Conservation (phyloP, 495 filamentous ascomycete species). For the Penicillium soppii region DNA sequence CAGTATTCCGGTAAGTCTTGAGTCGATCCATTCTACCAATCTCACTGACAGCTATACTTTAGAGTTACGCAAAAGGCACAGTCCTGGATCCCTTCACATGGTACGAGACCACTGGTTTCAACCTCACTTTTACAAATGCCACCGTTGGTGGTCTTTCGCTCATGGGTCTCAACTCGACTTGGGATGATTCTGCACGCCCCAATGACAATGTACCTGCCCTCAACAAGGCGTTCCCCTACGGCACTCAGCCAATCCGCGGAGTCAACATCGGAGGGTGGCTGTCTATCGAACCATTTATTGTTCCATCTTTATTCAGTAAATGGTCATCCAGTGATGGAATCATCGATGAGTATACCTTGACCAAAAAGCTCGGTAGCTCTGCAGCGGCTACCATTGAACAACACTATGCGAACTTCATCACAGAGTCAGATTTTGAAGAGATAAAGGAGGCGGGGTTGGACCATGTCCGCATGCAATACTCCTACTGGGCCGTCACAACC, state of each 20-base stretch:
- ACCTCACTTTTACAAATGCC: slow-evolving; percentile 85
- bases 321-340: slow-evolving; percentile 63
- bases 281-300: slow-evolving; percentile 91
- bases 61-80: slow-evolving; percentile 64
- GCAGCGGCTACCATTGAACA: slow-evolving; percentile 69
- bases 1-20: slow-evolving; percentile 56
- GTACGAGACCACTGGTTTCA: slow-evolving; percentile 90
- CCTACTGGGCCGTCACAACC: slow-evolving; percentile 90
- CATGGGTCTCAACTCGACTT: slow-evolving; percentile 85
- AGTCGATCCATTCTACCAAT: background rate
- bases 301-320: slow-evolving; percentile 77
- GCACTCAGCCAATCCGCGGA: slow-evolving; percentile 75
- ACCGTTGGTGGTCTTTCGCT: slow-evolving; percentile 81
- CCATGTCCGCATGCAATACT: slow-evolving; percentile 91
- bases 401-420: slow-evolving; percentile 88
- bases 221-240: slow-evolving; percentile 69
- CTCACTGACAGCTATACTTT: background rate
- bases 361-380: slow-evolving; percentile 60
- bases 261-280: slow-evolving; percentile 97
- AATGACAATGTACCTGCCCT: slow-evolving; percentile 80
- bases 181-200: slow-evolving; percentile 77
- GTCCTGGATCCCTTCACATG: slow-evolving; percentile 89
- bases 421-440: slow-evolving; percentile 75
- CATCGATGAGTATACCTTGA: slow-evolving; percentile 87
- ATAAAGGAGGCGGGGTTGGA: slow-evolving; percentile 90